Conservation (phyloP, 169 alveolate species). For the Plasmodium inui region DNA sequence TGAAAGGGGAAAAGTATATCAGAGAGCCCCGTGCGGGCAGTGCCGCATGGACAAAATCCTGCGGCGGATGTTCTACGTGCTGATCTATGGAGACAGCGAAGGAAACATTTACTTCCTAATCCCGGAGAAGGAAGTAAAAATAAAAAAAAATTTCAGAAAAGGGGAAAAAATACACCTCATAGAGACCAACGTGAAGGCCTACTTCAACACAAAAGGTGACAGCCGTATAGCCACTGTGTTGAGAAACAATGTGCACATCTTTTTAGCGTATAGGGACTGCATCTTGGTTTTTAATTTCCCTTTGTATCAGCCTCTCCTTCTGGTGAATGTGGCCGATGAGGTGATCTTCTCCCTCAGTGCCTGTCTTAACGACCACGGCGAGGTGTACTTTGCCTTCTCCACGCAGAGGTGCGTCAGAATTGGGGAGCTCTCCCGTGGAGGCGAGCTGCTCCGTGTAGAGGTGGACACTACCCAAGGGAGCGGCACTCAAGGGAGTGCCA, state of each 20-base stretch:
- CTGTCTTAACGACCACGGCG: background rate
- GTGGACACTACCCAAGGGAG: background rate
- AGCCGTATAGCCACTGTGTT: constrained; percentile 1
- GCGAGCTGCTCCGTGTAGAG: background rate
- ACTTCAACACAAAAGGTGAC: constrained; percentile 17
- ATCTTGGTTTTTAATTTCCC: constrained; percentile 29
- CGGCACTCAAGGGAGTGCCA: background rate
- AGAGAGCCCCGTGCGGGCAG: background rate
- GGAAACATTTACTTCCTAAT: constrained; percentile 47
- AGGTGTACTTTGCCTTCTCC: constrained; percentile 36
- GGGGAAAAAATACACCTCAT: constrained; percentile 16
- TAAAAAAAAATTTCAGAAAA: constrained; percentile 47
- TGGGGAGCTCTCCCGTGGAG: constrained; percentile 11
- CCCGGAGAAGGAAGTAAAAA: constrained; percentile 52
- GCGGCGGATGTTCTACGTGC: constrained; percentile 32
- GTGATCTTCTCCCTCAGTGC: constrained; percentile 23
- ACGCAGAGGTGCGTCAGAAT: constrained; percentile 41
- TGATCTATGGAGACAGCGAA: constrained; percentile 60
- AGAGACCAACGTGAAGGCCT: constrained; percentile 70
- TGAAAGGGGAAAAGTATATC: background rate
- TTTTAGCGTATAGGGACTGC: constrained; percentile 35
- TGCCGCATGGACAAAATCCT: background rate
- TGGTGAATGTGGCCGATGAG: constrained; percentile 10
- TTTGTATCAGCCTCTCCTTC: constrained; percentile 27
- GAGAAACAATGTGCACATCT: constrained; percentile 16